phyloP scores from a whole-genome alignment of 345 rosid genomes.

The Gossypium thurberi region DNA sequence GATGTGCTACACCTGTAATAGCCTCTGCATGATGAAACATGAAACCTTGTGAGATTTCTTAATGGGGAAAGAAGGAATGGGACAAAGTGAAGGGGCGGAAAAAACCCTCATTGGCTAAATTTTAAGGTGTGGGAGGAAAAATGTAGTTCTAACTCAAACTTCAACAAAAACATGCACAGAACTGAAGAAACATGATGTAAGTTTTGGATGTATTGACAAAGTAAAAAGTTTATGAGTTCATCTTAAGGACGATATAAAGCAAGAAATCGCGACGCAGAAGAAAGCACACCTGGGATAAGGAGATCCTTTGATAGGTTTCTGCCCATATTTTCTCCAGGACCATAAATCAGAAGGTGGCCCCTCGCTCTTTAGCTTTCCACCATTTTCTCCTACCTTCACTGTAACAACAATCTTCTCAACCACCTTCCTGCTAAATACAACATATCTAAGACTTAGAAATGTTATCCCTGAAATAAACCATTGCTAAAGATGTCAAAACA shows the following conservation, averaged over 20 bases:
- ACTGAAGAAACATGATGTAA: too few species aligned
- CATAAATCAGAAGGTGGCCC: constrained; percentile 66
- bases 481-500: neutral
- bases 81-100: neutral
- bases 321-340: constrained; percentile 82
- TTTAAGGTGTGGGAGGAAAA: neutral
- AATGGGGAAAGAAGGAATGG: neutral
- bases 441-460: neutral
- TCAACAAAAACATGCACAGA: too few species aligned
- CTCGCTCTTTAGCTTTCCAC: constrained; percentile 48
- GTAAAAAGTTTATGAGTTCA: neutral
- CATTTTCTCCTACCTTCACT: constrained; percentile 42
- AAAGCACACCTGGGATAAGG: constrained; percentile 51
- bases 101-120: neutral
- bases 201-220: neutral
- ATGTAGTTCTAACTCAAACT: too few species aligned
- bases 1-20: constrained; percentile 79
- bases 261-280: neutral
- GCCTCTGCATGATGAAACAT: constrained; percentile 29
- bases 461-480: neutral
- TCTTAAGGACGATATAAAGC: neutral
- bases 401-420: constrained; percentile 52
- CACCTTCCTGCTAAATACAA: constrained; percentile 38
- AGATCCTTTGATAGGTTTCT: constrained; percentile 69
- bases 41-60: neutral